phyloP scores from a whole-genome alignment of 2,329 filamentous ascomycete species.

The Xylaria sp. region DNA sequence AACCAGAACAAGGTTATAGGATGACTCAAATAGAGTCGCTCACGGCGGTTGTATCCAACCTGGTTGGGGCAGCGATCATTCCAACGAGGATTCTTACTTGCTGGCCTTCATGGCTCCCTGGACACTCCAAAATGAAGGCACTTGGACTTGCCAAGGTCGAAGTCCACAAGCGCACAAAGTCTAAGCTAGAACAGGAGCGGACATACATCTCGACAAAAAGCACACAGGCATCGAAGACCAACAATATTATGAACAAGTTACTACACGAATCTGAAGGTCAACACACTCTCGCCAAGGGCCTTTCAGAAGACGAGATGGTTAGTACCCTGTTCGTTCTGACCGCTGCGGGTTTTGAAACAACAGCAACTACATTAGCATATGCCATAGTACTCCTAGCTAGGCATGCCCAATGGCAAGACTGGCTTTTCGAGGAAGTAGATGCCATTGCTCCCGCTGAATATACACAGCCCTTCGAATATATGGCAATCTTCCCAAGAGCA shows the following conservation, averaged over 20 bases:
- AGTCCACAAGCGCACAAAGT: slow-evolving; percentile 15
- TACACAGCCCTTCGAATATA: slow-evolving; percentile 1
- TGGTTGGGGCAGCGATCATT: background rate
- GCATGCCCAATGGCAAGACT: slow-evolving; percentile 11
- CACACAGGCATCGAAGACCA: background rate
- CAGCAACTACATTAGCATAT: slow-evolving; percentile 8
- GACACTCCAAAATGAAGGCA: slow-evolving; percentile 14
- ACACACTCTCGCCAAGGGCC: background rate
- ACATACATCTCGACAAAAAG: background rate
- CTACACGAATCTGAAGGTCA: slow-evolving; percentile 8
- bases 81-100: slow-evolving; percentile 1
- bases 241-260: slow-evolving; percentile 8
- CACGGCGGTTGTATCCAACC: slow-evolving; percentile 7
- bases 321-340: slow-evolving; percentile 10
- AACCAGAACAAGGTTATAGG: slow-evolving; percentile 9
- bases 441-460: background rate
- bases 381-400: slow-evolving; percentile 12
- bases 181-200: background rate
- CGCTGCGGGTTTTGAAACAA: slow-evolving; percentile 11
- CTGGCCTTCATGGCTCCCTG: slow-evolving; percentile 10
- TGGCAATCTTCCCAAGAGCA: background rate
- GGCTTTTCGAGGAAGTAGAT: slow-evolving; percentile 13
- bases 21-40: slow-evolving; percentile 14
- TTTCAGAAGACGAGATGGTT: slow-evolving; percentile 13
- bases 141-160: slow-evolving; percentile 5